A percentile compares a stretch with the other conserved stretches of the same genome.
Evolutionary conservation across 2,329 filamentous ascomycete genomes (phyloP).

Genomic region (Parafenestella ontariensis): DNA sequence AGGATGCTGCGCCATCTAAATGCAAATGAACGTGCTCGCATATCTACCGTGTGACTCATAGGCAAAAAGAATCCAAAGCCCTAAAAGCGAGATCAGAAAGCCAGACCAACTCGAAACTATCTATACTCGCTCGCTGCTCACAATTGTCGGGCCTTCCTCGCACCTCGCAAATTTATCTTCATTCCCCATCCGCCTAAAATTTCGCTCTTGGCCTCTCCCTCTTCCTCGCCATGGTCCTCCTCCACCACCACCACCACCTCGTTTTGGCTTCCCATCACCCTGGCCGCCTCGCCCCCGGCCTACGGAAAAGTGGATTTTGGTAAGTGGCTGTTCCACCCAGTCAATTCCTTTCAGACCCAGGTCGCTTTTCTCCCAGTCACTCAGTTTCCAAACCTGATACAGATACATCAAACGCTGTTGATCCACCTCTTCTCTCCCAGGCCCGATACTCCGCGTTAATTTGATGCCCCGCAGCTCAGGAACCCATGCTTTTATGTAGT

Average conservation of each 20-base stretch:
- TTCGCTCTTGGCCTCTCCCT: constrained; percentile 15
- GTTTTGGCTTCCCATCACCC: constrained; percentile 14
- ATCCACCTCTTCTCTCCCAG: constrained; percentile 38
- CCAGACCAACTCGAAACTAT: not conserved
- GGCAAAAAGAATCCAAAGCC: not conserved
- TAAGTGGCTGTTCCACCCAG: constrained; percentile 69
- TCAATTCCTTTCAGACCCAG: constrained; percentile 64
- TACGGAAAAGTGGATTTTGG: constrained; percentile 45
- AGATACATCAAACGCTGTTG: constrained; percentile 61
- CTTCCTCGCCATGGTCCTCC: constrained; percentile 23
- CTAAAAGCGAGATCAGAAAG: not conserved
- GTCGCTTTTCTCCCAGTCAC: constrained; percentile 63
- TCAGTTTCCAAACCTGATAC: constrained; percentile 74
- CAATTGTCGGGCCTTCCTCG: constrained; percentile 21
- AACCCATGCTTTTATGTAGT: constrained; percentile 77
- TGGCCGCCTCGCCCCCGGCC: constrained; percentile 36
- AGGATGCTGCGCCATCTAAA: not conserved
- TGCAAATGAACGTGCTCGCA: not conserved
- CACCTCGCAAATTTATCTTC: constrained; percentile 12
- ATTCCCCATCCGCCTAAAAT: constrained; percentile 13
- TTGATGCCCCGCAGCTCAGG: constrained; percentile 67
- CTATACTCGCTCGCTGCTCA: constrained; percentile 15
- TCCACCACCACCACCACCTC: constrained; percentile 16
- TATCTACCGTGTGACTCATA: not conserved
- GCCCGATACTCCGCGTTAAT: constrained; percentile 25